Conservation (phyloP, 805 yeast genomes). For the Wickerhamomyces pijperi region DNA sequence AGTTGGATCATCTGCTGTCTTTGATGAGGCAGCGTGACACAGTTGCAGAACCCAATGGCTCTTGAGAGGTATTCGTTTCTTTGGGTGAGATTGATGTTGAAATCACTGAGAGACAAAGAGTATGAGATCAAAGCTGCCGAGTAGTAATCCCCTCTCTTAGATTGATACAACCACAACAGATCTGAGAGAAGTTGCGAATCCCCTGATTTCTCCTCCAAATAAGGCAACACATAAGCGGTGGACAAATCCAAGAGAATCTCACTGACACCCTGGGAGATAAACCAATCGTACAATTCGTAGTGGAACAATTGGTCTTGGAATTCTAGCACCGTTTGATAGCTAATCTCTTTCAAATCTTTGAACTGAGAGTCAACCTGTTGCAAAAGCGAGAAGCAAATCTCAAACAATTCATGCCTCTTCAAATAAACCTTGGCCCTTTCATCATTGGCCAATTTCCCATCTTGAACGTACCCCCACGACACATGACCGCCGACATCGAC, state of each 20-base stretch:
- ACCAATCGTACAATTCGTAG: constrained; percentile 87
- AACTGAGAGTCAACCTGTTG: constrained; percentile 66
- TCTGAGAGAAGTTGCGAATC: constrained; percentile 67
- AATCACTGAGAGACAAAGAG: constrained; percentile 62
- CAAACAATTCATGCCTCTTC: constrained; percentile 50
- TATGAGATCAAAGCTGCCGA: constrained; percentile 80
- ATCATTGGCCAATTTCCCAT: constrained; percentile 38
- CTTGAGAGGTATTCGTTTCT: constrained; percentile 84
- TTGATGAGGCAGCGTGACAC: constrained; percentile 65
- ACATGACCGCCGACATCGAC: constrained; percentile 51
- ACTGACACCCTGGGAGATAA: constrained; percentile 63
- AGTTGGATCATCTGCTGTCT: constrained; percentile 69
- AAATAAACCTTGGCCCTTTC: constrained; percentile 38
- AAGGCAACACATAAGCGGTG: constrained; percentile 71
- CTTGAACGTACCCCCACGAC: constrained; percentile 45
- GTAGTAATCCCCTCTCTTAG: constrained; percentile 66
- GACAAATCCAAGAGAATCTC: constrained; percentile 70
- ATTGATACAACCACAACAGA: constrained; percentile 79
- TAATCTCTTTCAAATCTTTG: constrained; percentile 53
- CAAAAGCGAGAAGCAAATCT: constrained; percentile 64
- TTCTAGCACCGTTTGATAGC: constrained; percentile 64
- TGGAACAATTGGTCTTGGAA: constrained; percentile 82
- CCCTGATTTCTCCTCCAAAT: constrained; percentile 55
- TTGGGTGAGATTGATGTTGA: constrained; percentile 53
- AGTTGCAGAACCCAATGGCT: constrained; percentile 87